Base-by-base conservation (phyloP, 2,329 filamentous ascomycete genomes). In the Botrytis paeoniae region DNA sequence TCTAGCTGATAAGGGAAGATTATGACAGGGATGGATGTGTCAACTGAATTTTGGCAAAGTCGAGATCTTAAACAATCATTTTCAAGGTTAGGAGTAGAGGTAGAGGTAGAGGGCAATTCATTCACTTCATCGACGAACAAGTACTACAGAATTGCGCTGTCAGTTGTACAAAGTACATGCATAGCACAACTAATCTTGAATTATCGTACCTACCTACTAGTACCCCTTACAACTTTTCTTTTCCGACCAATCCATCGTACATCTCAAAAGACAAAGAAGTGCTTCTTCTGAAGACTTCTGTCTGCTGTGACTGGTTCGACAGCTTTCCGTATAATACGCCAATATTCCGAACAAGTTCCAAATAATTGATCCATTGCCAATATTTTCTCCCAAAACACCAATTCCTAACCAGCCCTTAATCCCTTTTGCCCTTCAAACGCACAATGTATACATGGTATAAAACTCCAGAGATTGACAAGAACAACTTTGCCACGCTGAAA, bases 401-500 rank as follows among this genome's bases (percentile, higher is more conserved):
- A 35, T 61, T 29, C 37, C 65, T 16, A 35, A 32, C n/a, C 12
- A 7, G 39, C 29, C 18, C 22, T 22, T 10, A 10, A 39, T 71
- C 29, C 69, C 32, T 32, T 51, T 63, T 25, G 37, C 10, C 59
- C 25, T 12, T 64, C 29, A 29, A 65, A 45, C 32, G 14, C 57
- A 62, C 29, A 45, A 4, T 41, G n/a, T 3, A 37, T 70, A 39
- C 45, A 68, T 41, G 51, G 45, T 73, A 64, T 70, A 63, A 63
- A 70, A 75, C 64, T 51, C 73, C 73, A 37, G n/a, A 25, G 3
- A 39, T 29, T 68, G 43, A 59, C n/a, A 51, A 60, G 51, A 57
- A 51, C 29, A 57, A 39, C 59, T 51, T 75, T 75, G 75, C 74
- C 66, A 73, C 72, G 76, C 75, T 76, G 74, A 72, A 73, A 73